Base-by-base conservation (phyloP, 495 filamentous ascomycete genomes). In the Elasticomyces elasticus region DNA sequence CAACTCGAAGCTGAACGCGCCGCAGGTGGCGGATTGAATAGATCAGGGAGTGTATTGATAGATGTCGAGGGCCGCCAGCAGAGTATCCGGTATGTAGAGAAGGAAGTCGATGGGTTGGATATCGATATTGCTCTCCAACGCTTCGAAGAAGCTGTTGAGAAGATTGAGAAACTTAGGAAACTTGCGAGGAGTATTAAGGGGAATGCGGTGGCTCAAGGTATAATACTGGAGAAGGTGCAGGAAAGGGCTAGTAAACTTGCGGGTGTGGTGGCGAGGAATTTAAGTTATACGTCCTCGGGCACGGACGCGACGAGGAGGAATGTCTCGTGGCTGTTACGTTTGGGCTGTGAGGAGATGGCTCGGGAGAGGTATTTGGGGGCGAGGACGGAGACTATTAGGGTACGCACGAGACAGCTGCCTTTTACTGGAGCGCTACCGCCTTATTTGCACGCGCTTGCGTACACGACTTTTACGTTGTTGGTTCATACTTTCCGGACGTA, bases 61-160 rank as follows among this genome's bases (percentile, higher is more conserved):
- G 94, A 96, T 59, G 89, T 96, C 24, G 92, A 97, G 61, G 92
- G 94, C 22, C 91, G 94, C 62, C 90, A 95, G 60, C 87, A 95
- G 65, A 95, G 90, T 61, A 75, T 99, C 17, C 85, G 92, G 20
- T 95, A 87, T 86, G 89, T 97, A 0, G 92, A 99, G 64, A 78
- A 80, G 40, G 89, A 97, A 69, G 83, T 99, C 61, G 92, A 99
- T 64, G 89, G 95, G 63, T 79, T 99, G 4, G 94, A 97, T 60
- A 95, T 95, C 58, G 83, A 89, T 64, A 92, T 99, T 49, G 92
- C 92, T 1, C 76, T 97, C 24, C 91, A 96, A 62, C 76, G 80
- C 28, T 94, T 96, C 54, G 91, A 95, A 55, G 79, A 82, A 4
- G 86, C 91, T 0, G 89, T 96, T 0, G 71, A 75, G 1, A 79